Evolutionary conservation across 2,329 filamentous ascomycete genomes (phyloP).

Genomic region (Fusarium albidum): DNA sequence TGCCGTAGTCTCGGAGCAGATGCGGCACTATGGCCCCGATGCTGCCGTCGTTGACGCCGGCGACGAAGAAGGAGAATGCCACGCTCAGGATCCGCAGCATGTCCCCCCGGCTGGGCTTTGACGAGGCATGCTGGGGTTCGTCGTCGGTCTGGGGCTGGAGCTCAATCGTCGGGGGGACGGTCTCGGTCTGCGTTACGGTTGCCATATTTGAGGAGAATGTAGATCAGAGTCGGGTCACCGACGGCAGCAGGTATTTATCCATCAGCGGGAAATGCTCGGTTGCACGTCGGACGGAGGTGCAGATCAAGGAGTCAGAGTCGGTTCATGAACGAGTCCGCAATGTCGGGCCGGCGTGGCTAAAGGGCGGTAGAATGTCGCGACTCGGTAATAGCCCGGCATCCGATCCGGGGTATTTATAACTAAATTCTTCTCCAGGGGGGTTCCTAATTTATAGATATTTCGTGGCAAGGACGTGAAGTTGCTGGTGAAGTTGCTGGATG

Average conservation of each 20-base stretch:
- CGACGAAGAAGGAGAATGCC: constrained; percentile 70
- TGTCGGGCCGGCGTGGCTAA: constrained; percentile 21
- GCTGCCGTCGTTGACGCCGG: constrained; percentile 71
- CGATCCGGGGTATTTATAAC: too few species aligned
- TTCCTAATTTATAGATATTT: too few species aligned
- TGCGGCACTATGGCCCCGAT: constrained; percentile 71
- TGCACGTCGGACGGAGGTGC: neutral
- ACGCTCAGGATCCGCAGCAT: constrained; percentile 60
- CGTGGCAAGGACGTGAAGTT: too few species aligned
- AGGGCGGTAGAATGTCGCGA: neutral
- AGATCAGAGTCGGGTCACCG: neutral
- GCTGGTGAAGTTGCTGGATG: too few species aligned
- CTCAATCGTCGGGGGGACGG: constrained; percentile 2
- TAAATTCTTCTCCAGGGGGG: too few species aligned
- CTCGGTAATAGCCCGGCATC: too few species aligned
- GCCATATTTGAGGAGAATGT: neutral
- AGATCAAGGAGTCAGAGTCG: neutral
- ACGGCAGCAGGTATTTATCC: constrained; percentile 12
- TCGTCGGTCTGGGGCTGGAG: neutral
- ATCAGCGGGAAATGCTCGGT: constrained; percentile 11
- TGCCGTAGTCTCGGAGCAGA: constrained; percentile 63
- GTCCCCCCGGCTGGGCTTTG: constrained; percentile 1
- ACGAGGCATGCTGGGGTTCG: neutral
- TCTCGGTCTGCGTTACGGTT: constrained; percentile 17
- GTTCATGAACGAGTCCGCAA: neutral